Conservation (phyloP, 2,329 filamentous ascomycete genomes). For the Grosmannia clavigera region DNA sequence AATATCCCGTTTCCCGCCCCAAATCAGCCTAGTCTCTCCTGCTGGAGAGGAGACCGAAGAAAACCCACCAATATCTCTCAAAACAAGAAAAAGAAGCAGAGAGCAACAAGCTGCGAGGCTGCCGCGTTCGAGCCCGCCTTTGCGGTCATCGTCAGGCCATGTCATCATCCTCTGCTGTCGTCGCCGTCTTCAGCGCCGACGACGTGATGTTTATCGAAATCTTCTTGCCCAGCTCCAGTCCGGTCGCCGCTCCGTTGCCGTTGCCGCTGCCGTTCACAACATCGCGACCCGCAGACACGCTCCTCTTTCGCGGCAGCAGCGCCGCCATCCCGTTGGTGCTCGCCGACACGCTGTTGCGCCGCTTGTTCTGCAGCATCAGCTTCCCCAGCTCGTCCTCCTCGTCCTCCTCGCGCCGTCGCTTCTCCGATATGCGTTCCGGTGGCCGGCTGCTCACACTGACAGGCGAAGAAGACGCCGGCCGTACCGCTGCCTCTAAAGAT, state of each 20-base stretch:
- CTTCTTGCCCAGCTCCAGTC: conserved; percentile 1
- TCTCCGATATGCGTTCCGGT: conserved; percentile 73
- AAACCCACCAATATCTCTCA: not conserved
- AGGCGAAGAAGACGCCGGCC: not conserved
- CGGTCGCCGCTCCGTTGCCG: not conserved
- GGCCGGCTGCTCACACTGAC: conserved; percentile 22
- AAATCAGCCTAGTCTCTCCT: not conserved
- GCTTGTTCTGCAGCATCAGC: conserved; percentile 53
- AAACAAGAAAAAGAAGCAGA: not conserved
- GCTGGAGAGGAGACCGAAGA: not conserved
- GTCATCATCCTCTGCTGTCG: conserved; percentile 5
- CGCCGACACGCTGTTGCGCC: conserved; percentile 41
- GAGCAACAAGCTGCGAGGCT: not conserved
- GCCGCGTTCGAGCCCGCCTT: not conserved
- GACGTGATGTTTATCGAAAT: conserved; percentile 12
- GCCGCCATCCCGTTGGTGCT: conserved; percentile 20
- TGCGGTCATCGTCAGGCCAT: conserved; percentile 2
- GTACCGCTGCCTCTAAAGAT: not conserved
- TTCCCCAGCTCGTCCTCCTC: conserved; percentile 89
- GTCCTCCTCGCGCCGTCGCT: conserved; percentile 82
- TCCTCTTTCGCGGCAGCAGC: conserved; percentile 33
- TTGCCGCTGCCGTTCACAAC: not conserved
- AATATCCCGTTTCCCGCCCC: not conserved
- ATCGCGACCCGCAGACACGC: conserved; percentile 14
- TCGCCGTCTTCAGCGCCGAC: conserved; percentile 5